Evolutionary conservation across 352 stramenopile genomes (phyloP).

Genomic region (Phytopythium kandeliae): DNA sequence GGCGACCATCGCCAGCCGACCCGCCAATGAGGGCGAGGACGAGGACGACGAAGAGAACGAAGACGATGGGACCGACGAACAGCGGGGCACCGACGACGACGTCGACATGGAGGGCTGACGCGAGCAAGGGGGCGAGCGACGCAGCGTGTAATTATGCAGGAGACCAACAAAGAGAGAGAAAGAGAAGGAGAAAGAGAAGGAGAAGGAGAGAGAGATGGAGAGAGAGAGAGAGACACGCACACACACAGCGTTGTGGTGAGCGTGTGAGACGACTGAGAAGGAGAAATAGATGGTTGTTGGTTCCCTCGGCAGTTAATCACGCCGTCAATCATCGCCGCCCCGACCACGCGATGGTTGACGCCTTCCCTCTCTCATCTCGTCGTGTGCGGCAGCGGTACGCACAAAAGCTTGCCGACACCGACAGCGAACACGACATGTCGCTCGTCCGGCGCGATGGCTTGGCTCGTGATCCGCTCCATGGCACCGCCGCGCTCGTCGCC

Average conservation of each 20-base stretch:
- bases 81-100: constrained; percentile 44
- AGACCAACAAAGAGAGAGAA: constrained; percentile 2
- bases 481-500: background rate
- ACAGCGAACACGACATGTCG: constrained; percentile 69
- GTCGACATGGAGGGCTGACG: constrained; percentile 79
- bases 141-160: constrained; percentile 12
- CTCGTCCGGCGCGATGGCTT: constrained; percentile 70
- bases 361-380: constrained; percentile 1
- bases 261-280: no score
- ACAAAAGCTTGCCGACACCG: constrained; percentile 43
- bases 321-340: no score
- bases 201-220: no score
- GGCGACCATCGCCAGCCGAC: constrained; percentile 47
- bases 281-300: no score
- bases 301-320: no score
- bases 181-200: no score
- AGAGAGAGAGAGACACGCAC: no score
- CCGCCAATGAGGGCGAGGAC: constrained; percentile 43
- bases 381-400: constrained; percentile 32
- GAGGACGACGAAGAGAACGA: constrained; percentile 44
- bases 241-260: no score
- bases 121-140: constrained; percentile 8
- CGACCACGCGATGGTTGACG: no score
- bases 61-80: constrained; percentile 23
- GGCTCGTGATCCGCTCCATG: constrained; percentile 46